Conservation (phyloP, 176 grass and related monocot species). For the Oryza glumipatula region DNA sequence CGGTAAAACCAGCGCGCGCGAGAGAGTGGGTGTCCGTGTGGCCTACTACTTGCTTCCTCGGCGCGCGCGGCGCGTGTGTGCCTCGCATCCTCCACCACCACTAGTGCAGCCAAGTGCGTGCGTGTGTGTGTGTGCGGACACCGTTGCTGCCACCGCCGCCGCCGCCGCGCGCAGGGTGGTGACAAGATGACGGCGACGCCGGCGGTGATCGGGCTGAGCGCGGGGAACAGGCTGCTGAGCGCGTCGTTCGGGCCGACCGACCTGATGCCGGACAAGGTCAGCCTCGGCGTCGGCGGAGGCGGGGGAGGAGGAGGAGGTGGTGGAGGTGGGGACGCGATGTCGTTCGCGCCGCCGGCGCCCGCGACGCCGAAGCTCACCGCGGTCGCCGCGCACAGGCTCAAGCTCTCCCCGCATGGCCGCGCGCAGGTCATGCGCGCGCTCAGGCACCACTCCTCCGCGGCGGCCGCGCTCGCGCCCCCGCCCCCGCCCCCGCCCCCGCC, state of each 20-base stretch:
- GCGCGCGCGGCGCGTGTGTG: no score
- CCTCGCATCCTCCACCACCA: not conserved
- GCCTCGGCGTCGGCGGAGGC: not conserved
- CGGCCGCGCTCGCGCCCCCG: slow-evolving; percentile 24
- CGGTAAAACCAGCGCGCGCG: not conserved
- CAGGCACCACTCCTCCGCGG: slow-evolving; percentile 44
- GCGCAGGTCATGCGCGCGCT: slow-evolving; percentile 76
- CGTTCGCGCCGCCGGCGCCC: slow-evolving; percentile 36
- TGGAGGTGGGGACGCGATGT: slow-evolving; percentile 15
- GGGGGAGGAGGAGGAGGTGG: no score
- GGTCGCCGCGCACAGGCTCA: slow-evolving; percentile 47
- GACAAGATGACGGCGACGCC: slow-evolving; percentile 63
- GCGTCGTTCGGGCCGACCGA: slow-evolving; percentile 64
- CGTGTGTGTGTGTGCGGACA: no score
- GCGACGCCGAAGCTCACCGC: slow-evolving; percentile 51
- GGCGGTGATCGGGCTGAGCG: slow-evolving; percentile 84
- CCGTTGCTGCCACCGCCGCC: no score
- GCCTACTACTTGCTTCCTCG: no score
- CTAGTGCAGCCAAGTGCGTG: not conserved
- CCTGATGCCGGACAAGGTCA: slow-evolving; percentile 47
- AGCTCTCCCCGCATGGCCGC: slow-evolving; percentile 52
- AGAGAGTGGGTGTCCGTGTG: no score
- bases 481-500: slow-evolving; percentile 5
- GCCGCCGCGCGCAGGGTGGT: not conserved
- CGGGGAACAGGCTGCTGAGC: slow-evolving; percentile 78